Percentiles rank a stretch among this genome's conserved stretches.
phyloP scores from a whole-genome alignment of 2,329 filamentous ascomycete genomes.

The Diaporthe longicolla region DNA sequence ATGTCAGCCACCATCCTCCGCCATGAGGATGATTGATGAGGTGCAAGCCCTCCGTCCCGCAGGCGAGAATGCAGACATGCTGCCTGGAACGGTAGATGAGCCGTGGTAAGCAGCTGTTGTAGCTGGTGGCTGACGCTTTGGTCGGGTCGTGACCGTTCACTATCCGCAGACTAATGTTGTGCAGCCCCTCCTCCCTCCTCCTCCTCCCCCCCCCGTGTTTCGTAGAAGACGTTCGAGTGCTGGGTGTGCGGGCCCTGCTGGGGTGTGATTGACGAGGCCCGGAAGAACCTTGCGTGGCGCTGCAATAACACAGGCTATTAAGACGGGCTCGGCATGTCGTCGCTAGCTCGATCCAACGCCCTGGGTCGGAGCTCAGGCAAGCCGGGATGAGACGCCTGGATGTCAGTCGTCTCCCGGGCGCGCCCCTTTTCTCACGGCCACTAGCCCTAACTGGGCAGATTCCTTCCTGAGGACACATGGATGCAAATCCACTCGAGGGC shows the following conservation, averaged over 20 bases:
- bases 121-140: slow-evolving; percentile 22
- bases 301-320: slow-evolving; percentile 40
- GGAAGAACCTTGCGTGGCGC: slow-evolving; percentile 33
- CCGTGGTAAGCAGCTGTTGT: not conserved
- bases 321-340: slow-evolving; percentile 44
- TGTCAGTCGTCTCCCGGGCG: slow-evolving; percentile 22
- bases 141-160: slow-evolving; percentile 10
- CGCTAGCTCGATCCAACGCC: slow-evolving; percentile 44
- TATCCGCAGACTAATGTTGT: slow-evolving; percentile 2
- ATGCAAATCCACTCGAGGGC: slow-evolving; percentile 16
- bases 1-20: slow-evolving; percentile 18
- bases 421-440: slow-evolving; percentile 10
- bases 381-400: slow-evolving; percentile 35
- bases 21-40: slow-evolving; percentile 4
- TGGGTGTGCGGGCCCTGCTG: slow-evolving; percentile 29
- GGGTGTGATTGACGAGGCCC: slow-evolving; percentile 29
- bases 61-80: not conserved
- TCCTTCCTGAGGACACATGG: slow-evolving; percentile 23
- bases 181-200: not conserved
- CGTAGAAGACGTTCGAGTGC: slow-evolving; percentile 12
- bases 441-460: slow-evolving; percentile 29
- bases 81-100: slow-evolving; percentile 11
- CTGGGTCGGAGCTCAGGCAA: slow-evolving; percentile 41
- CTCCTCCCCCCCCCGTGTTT: not conserved
- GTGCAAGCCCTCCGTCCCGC: not conserved